phyloP scores from a whole-genome alignment of 1,284 basidiomycete species.

The Mycosarcoma mackinlayi region DNA sequence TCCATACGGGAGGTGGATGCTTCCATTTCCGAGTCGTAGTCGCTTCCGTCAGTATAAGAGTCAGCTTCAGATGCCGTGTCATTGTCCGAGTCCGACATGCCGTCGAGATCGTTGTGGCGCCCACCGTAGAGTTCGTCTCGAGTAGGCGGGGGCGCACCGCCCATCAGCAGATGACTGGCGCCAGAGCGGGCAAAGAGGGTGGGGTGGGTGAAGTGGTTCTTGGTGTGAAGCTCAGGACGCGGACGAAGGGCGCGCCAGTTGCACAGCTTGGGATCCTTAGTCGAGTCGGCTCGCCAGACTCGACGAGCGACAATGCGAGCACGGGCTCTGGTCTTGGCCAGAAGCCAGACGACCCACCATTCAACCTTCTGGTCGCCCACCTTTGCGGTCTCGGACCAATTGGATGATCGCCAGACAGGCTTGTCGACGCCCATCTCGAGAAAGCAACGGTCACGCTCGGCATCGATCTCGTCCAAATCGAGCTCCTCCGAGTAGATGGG shows the following conservation, averaged over 20 bases:
- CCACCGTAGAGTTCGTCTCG: constrained; percentile 30
- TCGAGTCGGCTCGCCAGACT: constrained; percentile 31
- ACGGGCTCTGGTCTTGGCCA: constrained; percentile 40
- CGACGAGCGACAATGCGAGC: constrained; percentile 44
- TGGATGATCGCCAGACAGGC: constrained; percentile 36
- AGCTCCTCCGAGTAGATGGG: constrained; percentile 49
- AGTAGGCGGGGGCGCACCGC: constrained; percentile 34
- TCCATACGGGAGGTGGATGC: constrained; percentile 33
- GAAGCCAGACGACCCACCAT: constrained; percentile 48
- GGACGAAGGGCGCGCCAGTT: constrained; percentile 37
- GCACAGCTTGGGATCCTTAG: constrained; percentile 20
- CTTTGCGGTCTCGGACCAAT: constrained; percentile 43
- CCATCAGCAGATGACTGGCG: constrained; percentile 45
- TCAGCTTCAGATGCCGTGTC: constrained; percentile 42
- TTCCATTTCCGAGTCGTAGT: constrained; percentile 40
- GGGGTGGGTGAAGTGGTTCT: constrained; percentile 54
- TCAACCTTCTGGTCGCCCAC: constrained; percentile 45
- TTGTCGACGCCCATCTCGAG: constrained; percentile 49
- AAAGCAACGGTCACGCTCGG: constrained; percentile 46
- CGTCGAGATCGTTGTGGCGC: constrained; percentile 20
- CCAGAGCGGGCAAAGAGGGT: constrained; percentile 53
- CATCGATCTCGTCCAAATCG: constrained; percentile 48
- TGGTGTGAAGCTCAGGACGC: constrained; percentile 39
- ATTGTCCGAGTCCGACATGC: constrained; percentile 33
- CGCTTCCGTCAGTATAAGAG: constrained; percentile 38